Conservation (phyloP, 805 yeast species). For the Pichia manshurica region DNA sequence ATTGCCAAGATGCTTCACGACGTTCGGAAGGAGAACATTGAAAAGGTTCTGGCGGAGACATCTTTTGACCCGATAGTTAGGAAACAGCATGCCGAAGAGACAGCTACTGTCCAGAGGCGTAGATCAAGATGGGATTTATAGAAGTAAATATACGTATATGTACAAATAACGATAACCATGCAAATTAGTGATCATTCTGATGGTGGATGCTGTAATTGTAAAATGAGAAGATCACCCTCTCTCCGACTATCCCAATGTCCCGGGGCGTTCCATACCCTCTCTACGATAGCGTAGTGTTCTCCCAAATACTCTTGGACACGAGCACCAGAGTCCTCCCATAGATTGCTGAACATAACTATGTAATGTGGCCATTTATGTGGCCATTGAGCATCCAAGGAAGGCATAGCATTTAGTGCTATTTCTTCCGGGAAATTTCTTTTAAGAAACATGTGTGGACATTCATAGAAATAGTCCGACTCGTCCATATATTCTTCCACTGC, state of each 20-base stretch:
- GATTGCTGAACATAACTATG: conserved; percentile 63
- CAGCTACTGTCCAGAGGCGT: background rate
- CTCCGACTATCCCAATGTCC: conserved; percentile 16
- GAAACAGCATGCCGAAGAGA: background rate
- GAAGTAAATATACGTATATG: background rate
- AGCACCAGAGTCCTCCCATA: conserved; percentile 6
- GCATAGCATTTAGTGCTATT: background rate
- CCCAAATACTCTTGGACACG: background rate
- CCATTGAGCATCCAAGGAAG: conserved; percentile 17
- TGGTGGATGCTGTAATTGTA: conserved; percentile 3
- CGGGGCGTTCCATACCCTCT: conserved; percentile 10
- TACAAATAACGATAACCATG: background rate
- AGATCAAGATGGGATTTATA: conserved; percentile 15
- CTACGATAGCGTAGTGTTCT: conserved; percentile 4
- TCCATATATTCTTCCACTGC: conserved; percentile 49
- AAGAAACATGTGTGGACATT: conserved; percentile 56
- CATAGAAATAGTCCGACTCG: conserved; percentile 81
- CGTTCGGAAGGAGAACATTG: conserved; percentile 9
- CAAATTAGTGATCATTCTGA: no score
- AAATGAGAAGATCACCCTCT: conserved; percentile 12
- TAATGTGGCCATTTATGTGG: conserved; percentile 63
- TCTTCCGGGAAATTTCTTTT: conserved; percentile 42
- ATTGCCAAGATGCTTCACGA: conserved; percentile 2
- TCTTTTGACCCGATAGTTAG: background rate
- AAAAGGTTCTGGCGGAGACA: background rate